phyloP scores from a whole-genome alignment of 2,329 filamentous ascomycete species.

The Stemphylium beticola region DNA sequence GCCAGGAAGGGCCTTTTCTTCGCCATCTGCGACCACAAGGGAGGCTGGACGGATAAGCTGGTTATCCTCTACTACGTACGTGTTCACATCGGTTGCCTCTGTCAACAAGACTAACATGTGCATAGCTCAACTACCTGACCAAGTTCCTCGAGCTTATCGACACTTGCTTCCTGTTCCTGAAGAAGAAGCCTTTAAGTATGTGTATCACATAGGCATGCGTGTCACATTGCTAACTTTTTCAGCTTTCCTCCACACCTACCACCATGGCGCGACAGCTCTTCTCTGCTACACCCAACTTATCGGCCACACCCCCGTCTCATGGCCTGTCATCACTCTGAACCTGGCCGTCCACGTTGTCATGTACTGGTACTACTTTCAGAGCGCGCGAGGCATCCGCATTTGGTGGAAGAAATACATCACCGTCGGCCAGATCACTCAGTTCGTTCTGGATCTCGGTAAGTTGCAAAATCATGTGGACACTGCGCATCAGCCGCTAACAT shows the following conservation, averaged over 20 bases:
- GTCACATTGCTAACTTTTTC: conserved; percentile 32
- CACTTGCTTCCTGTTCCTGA: conserved; percentile 95
- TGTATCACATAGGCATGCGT: neutral
- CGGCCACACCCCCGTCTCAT: conserved; percentile 89
- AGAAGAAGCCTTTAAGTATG: conserved; percentile 96
- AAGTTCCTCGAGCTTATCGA: conserved; percentile 97
- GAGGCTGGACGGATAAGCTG: conserved; percentile 92
- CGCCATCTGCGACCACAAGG: conserved; percentile 79
- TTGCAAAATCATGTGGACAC: conserved; percentile 13
- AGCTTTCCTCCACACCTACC: conserved; percentile 97
- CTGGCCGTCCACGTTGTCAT: conserved; percentile 95
- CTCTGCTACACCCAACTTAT: conserved; percentile 98
- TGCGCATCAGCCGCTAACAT: conserved; percentile 24
- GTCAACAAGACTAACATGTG: conserved; percentile 44
- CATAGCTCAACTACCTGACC: conserved; percentile 93
- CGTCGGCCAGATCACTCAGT: conserved; percentile 94
- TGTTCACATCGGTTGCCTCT: conserved; percentile 26
- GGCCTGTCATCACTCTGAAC: conserved; percentile 93
- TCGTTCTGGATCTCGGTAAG: conserved; percentile 94
- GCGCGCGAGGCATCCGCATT: conserved; percentile 89
- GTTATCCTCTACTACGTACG: conserved; percentile 96
- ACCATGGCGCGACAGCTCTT: conserved; percentile 94
- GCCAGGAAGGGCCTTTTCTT: conserved; percentile 83
- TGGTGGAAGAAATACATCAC: conserved; percentile 99
- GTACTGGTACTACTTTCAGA: conserved; percentile 99